Evolutionary conservation across 805 yeast species (phyloP), one percentile per base, ranked within the genome.

Genomic region (Ogataea paraovalis): DNA sequence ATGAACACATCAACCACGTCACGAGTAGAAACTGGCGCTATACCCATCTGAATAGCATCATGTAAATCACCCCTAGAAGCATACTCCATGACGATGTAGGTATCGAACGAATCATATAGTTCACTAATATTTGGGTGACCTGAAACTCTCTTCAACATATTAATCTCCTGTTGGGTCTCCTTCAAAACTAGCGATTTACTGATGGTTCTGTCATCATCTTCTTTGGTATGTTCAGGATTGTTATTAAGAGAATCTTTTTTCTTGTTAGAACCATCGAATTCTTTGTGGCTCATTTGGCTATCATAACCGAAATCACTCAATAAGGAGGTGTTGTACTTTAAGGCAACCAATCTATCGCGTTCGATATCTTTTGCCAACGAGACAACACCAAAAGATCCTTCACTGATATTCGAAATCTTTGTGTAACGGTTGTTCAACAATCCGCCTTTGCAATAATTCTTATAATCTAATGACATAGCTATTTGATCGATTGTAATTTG

Each of bases 341-440:
- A 81, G 2, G 97, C 98, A 25, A 87, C 95, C 42, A 86, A 67
- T 46, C 72, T 69, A 52, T 72, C 56, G 27, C 61, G 49, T 34
- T 71, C 67, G 22, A 75, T 73, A 64, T 92, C 96, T 58, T 81
- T 82, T 9, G 96, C 97, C 22, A 92, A 74, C 2, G 95, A 82
- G 8, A 92, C 98, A 41, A 86, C 78, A 43, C 98, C 98, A 66
- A 88, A 92, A 0, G 97, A 88, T 27, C 98, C 98, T 65, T 88
- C 91, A 61, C 91, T 87, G 49, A 92, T 79, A 60, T 83, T 87
- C 48, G 79, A 81, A 20, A 89, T 73, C 56, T 83, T 83, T 48
- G 72, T 69, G 68, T 89, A 92, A 47, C 86, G 72, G 46, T 73
- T 73, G 50, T 82, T 76, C 47, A 88, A 70, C 40, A 85, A 71